Conservation (phyloP, 1,139 yeast genomes). For the Meyerozyma sp. region DNA sequence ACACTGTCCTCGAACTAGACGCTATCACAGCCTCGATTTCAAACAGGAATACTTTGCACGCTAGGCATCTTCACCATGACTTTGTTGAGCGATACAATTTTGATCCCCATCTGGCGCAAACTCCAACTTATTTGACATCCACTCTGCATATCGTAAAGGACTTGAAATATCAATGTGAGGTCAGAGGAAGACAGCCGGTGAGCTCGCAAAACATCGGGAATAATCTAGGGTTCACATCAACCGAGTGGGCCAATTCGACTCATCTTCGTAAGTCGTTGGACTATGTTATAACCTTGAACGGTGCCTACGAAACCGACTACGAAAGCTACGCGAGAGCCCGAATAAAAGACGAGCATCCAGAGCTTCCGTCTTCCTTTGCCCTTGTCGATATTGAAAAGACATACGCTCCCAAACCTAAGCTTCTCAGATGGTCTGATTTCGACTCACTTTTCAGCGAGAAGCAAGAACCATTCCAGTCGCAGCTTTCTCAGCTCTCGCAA, state of each 20-base stretch:
- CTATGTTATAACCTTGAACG: slow-evolving; percentile 26
- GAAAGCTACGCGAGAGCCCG: slow-evolving; percentile 12
- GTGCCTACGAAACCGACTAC: slow-evolving; percentile 9
- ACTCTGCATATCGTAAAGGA: slow-evolving; percentile 61
- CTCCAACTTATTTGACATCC: slow-evolving; percentile 45
- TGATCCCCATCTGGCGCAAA: slow-evolving; percentile 4
- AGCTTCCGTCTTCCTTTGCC: slow-evolving; percentile 26
- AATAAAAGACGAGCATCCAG: slow-evolving; percentile 5
- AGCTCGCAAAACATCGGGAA: slow-evolving; percentile 17
- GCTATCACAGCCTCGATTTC: slow-evolving; percentile 50
- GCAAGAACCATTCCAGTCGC: background rate
- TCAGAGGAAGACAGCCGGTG: slow-evolving; percentile 23
- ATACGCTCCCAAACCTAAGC: slow-evolving; percentile 13
- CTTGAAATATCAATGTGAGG: slow-evolving; percentile 48
- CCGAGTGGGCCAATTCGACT: slow-evolving; percentile 30
- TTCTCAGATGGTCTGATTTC: slow-evolving; percentile 16
- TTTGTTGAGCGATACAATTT: slow-evolving; percentile 28
- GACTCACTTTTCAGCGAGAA: slow-evolving; percentile 4
- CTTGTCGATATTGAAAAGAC: slow-evolving; percentile 18
- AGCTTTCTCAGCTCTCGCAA: background rate
- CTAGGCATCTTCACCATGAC: slow-evolving; percentile 46
- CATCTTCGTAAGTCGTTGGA: slow-evolving; percentile 27
- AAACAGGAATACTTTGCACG: slow-evolving; percentile 45
- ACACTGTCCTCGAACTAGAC: slow-evolving; percentile 67
- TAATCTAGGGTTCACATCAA: slow-evolving; percentile 8